Percentiles rank a stretch among this genome's conserved stretches.
phyloP scores from a whole-genome alignment of 768 basidiomycete species.

The Lyophyllum semitale region DNA sequence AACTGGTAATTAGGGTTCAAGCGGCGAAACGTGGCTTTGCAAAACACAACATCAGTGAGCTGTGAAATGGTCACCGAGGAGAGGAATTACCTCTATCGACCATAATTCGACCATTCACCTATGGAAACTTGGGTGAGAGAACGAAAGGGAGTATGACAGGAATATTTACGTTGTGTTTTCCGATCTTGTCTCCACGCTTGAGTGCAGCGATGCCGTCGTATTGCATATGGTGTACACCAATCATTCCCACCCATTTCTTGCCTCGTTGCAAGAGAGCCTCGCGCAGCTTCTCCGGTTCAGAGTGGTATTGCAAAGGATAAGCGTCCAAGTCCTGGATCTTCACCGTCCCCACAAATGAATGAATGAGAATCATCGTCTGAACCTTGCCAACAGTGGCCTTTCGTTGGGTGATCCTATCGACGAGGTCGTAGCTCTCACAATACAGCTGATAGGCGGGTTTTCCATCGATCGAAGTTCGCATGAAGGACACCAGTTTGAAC shows the following conservation, averaged over 20 bases:
- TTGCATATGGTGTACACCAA: constrained; percentile 57
- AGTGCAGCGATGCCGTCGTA: constrained; percentile 55
- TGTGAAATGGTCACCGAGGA: not conserved
- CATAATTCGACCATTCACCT: constrained; percentile 64
- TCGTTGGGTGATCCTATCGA: constrained; percentile 38
- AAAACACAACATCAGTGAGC: not conserved
- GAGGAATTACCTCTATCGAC: constrained; percentile 49
- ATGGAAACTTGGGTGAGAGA: not conserved
- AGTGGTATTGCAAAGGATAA: constrained; percentile 56
- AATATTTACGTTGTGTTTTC: constrained; percentile 50
- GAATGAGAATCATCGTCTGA: constrained; percentile 40
- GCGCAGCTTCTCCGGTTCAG: constrained; percentile 42
- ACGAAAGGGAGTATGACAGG: not conserved
- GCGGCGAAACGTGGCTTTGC: constrained; percentile 48
- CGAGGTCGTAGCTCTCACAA: constrained; percentile 54
- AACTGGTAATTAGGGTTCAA: constrained; percentile 53
- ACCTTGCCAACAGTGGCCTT: constrained; percentile 42
- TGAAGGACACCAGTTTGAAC: constrained; percentile 45
- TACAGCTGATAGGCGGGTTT: constrained; percentile 43
- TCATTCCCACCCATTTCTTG: constrained; percentile 54
- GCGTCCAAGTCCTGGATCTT: constrained; percentile 52
- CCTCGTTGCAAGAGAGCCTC: constrained; percentile 47
- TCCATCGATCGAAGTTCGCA: constrained; percentile 34
- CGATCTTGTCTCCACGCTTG: constrained; percentile 32
- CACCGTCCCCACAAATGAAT: constrained; percentile 47